Evolutionary conservation across 768 basidiomycete genomes (phyloP).

Genomic region (Psilocybe azurescens): DNA sequence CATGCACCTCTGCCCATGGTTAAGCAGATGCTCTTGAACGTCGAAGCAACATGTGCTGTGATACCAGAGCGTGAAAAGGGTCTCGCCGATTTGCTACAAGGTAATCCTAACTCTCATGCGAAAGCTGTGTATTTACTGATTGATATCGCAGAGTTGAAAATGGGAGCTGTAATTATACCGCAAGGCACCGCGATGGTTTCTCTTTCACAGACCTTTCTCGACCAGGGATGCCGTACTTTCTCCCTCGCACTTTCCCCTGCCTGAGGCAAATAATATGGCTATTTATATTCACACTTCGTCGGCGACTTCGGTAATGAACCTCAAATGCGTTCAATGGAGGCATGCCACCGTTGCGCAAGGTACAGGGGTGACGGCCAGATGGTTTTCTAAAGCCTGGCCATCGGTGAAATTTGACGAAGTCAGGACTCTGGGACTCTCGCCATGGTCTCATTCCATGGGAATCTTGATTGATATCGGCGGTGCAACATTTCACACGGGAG

Average conservation of each 20-base stretch:
- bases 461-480: conserved; percentile 24
- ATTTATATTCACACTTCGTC: conserved; percentile 37
- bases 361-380: conserved; percentile 14
- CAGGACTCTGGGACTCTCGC: conserved; percentile 29
- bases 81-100: conserved; percentile 16
- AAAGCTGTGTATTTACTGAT: neutral
- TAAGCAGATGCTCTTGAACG: conserved; percentile 26
- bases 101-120: conserved; percentile 7
- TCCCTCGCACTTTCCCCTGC: conserved; percentile 4
- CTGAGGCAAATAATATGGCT: conserved; percentile 15
- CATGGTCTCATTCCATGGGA: conserved; percentile 32
- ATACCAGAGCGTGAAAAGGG: conserved; percentile 18
- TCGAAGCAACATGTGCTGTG: conserved; percentile 26
- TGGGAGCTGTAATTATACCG: conserved; percentile 3
- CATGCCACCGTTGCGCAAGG: conserved; percentile 24
- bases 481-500: conserved; percentile 25
- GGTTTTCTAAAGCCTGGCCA: conserved; percentile 13
- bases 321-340: conserved; percentile 35
- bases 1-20: conserved; percentile 31
- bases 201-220: conserved; percentile 25
- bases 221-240: conserved; percentile 18
- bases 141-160: conserved; percentile 5
- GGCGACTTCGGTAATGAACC: conserved; percentile 30
- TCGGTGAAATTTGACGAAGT: conserved; percentile 11
- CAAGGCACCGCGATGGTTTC: conserved; percentile 23